Percentiles rank a stretch among this genome's conserved stretches.
Evolutionary conservation across 495 filamentous ascomycete species (phyloP).

Genomic region (Niebla homalea): DNA sequence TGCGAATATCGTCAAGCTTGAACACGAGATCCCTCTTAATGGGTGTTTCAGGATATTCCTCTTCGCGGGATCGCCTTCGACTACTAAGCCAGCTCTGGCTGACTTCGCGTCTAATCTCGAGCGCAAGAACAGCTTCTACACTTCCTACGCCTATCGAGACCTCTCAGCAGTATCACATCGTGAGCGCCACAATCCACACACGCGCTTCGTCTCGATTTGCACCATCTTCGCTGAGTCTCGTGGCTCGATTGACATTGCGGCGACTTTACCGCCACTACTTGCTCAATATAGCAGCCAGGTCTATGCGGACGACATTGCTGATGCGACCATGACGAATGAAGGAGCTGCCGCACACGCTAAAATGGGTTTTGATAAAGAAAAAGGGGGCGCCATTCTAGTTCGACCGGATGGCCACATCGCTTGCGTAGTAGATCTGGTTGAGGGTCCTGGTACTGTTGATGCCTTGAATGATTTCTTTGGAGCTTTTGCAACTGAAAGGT

Average conservation of each 20-base stretch:
- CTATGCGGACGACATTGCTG: constrained; percentile 76
- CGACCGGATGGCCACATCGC: constrained; percentile 80
- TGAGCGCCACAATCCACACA: constrained; percentile 73
- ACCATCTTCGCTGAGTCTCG: constrained; percentile 55
- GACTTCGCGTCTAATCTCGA: constrained; percentile 54
- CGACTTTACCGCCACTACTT: constrained; percentile 51
- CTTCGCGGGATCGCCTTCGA: constrained; percentile 56
- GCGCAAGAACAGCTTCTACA: constrained; percentile 56
- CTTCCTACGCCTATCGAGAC: constrained; percentile 45
- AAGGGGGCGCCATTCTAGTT: constrained; percentile 67
- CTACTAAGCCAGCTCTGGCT: constrained; percentile 45
- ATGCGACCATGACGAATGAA: constrained; percentile 53
- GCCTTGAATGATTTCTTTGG: constrained; percentile 75
- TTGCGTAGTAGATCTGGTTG: constrained; percentile 54
- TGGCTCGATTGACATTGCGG: constrained; percentile 48
- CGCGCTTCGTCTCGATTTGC: constrained; percentile 63
- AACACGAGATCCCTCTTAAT: constrained; percentile 79
- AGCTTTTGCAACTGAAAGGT: constrained; percentile 32
- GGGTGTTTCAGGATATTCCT: constrained; percentile 78
- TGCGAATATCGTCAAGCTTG: constrained; percentile 72
- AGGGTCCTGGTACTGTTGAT: constrained; percentile 66
- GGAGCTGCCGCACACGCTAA: constrained; percentile 69
- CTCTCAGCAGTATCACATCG: constrained; percentile 55
- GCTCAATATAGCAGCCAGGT: constrained; percentile 68
- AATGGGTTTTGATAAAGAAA: constrained; percentile 63